Conservation (phyloP, 306 rosid genomes). For the Quercus ilex region DNA sequence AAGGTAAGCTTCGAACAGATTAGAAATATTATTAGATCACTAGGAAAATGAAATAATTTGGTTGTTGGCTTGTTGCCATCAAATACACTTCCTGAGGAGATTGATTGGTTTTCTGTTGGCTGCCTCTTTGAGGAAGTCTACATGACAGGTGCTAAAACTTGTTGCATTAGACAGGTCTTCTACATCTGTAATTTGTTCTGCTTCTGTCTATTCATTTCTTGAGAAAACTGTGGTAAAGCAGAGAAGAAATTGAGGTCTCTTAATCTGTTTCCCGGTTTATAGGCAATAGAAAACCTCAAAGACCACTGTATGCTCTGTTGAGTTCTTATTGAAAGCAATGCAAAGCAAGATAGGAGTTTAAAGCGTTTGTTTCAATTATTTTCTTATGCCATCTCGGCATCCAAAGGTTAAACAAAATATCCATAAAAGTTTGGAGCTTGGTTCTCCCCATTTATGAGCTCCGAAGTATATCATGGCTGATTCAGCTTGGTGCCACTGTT, state of each 20-base stretch:
- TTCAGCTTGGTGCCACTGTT: not conserved
- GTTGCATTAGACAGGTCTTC: not conserved
- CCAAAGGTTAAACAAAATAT: not conserved
- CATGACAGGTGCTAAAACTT: not conserved
- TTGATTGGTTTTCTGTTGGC: not conserved
- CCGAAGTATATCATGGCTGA: not conserved
- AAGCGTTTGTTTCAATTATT: not conserved
- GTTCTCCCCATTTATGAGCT: not conserved
- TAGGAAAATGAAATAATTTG: not conserved
- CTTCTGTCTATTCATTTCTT: not conserved
- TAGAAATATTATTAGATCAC: not conserved
- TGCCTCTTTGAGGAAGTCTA: not conserved
- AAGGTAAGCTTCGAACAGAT: not conserved
- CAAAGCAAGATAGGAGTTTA: not conserved
- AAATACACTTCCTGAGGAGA: not conserved
- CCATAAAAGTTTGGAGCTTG: not conserved
- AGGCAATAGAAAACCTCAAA: not conserved
- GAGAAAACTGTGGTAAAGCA: not conserved
- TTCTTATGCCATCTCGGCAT: not conserved
- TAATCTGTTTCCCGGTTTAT: not conserved
- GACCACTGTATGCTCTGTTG: not conserved
- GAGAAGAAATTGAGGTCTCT: not conserved
- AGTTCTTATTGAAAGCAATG: not conserved
- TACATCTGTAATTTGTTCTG: not conserved
- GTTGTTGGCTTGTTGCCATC: not conserved